These are phyloP conservation scores for Penicillium lagena DNA, from an alignment of 495 filamentous ascomycete species.

Conservation along the genomic window DNA sequence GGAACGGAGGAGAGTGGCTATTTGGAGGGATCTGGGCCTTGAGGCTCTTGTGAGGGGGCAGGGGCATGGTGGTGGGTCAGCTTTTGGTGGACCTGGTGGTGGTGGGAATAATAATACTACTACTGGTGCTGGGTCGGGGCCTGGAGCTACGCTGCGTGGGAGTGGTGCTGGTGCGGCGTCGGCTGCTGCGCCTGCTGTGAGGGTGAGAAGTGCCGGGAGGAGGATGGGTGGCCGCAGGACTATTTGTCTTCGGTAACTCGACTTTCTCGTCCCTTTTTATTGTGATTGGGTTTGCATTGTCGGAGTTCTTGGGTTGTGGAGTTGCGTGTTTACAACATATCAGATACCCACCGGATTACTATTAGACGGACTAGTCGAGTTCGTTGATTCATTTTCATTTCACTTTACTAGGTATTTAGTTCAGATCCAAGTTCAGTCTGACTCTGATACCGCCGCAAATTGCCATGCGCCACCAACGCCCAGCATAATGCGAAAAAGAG, in stretches of 20 bases:
- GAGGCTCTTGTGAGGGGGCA: constrained; percentile 54
- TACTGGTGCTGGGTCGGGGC: constrained; percentile 29
- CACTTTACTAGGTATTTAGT: not conserved
- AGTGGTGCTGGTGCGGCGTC: constrained; percentile 18
- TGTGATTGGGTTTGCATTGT: not conserved
- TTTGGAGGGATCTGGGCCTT: constrained; percentile 84
- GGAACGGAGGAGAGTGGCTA: constrained; percentile 53
- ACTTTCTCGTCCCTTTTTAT: constrained; percentile 1
- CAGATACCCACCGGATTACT: not conserved
- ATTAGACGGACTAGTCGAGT: not conserved
- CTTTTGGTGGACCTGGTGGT: constrained; percentile 1
- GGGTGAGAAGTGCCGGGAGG: constrained; percentile 21
- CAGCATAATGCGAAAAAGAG: constrained; percentile 18
- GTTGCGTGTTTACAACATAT: not conserved
- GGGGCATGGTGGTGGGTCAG: constrained; percentile 15
- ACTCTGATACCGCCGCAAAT: not conserved
- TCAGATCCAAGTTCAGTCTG: too few species aligned
- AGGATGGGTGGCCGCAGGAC: constrained; percentile 33
- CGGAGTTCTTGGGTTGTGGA: not conserved
- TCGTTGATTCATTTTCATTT: not conserved
- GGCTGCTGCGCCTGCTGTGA: constrained; percentile 9
- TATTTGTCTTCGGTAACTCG: constrained; percentile 29
- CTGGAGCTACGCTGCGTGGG: constrained; percentile 45
- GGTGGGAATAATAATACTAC: not conserved
- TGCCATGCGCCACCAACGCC: constrained; percentile 13